Evolutionary conservation across 1,284 basidiomycete species (phyloP), one percentile per base, ranked within the genome.

Genomic region (Ganoderma meredithae): DNA sequence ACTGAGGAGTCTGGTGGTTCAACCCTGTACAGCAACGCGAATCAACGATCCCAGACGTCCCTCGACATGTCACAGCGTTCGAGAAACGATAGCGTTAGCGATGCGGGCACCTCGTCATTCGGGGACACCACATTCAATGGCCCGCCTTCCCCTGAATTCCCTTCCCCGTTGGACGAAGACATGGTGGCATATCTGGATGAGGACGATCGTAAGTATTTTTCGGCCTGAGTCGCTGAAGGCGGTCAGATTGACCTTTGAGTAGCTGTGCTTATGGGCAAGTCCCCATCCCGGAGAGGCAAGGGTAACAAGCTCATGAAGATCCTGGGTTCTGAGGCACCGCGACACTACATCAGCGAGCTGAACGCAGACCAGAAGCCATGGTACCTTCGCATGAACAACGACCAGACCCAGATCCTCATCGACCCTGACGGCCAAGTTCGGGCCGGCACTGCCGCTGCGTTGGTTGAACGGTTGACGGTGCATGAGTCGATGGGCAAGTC

Each of bases 391-490:
- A 88, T 93, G 4, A 93, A 93, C 74, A 95, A 95, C 78, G 88
- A 86, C 65, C 87, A 91, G 60, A 86, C 86, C 17, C 95, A 97
- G 72, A 93, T 98, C 72, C 79, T 94, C 70, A 89, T 98, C 74
- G 94, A 96, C 74, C 86, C 91, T 3, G 95, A 96, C 76, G 91
- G 92, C 49, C 84, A 87, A 66, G 92, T 99, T 66, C 90, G 93
- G 65, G 97, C 94, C 31, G 97, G 96, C 0, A 97, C 96, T 0
- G 85, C 97, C 10, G 82, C 88, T 15, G 95, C 95, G 3, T 83
- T 99, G 12, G 90, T 99, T 4, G 96, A 96, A 76, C 88, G 95
- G 7, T 83, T 99, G 67, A 99, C 97, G 1, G 90, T 94, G 39
- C 97, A 99, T 78, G 94, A 95, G 71, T 88, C 89, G 76, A 87